phyloP scores from a whole-genome alignment of 208 protist genomes.

The Trypanosoma cruzi region DNA sequence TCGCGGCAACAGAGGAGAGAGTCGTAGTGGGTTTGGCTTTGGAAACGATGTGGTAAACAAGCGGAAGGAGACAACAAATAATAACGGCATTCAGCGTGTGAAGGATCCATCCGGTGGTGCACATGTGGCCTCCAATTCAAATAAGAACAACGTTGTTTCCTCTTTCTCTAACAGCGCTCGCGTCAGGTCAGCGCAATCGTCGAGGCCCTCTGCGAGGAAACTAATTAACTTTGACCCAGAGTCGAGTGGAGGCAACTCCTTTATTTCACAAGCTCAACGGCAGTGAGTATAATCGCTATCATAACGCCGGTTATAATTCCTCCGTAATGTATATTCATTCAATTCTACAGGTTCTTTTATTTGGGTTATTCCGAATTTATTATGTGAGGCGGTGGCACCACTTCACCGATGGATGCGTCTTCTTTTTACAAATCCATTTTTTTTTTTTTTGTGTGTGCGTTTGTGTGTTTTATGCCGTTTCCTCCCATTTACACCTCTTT shows the following conservation, averaged over 20 bases:
- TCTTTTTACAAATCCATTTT: neutral
- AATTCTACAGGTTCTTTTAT: neutral
- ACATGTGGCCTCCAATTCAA: neutral
- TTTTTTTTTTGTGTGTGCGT: neutral
- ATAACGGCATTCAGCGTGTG: neutral
- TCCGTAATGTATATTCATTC: neutral
- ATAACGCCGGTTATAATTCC: neutral
- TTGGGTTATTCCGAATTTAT: neutral
- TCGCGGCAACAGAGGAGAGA: neutral
- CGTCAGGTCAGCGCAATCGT: neutral
- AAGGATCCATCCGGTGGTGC: neutral
- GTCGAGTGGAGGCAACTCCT: neutral
- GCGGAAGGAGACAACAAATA: neutral
- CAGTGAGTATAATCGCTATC: neutral
- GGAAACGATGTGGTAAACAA: neutral
- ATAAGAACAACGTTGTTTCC: neutral
- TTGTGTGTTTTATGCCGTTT: neutral
- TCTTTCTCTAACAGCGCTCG: neutral
- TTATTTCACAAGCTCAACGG: neutral
- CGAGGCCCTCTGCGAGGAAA: slow-evolving; percentile 4
- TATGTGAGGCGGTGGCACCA: neutral
- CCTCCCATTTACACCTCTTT: neutral
- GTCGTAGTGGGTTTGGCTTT: neutral
- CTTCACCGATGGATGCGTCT: neutral
- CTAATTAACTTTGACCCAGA: neutral